These are phyloP conservation scores for Colletotrichum chrysophilum DNA, from an alignment of 2,329 filamentous ascomycete species.

Conservation along the genomic window DNA sequence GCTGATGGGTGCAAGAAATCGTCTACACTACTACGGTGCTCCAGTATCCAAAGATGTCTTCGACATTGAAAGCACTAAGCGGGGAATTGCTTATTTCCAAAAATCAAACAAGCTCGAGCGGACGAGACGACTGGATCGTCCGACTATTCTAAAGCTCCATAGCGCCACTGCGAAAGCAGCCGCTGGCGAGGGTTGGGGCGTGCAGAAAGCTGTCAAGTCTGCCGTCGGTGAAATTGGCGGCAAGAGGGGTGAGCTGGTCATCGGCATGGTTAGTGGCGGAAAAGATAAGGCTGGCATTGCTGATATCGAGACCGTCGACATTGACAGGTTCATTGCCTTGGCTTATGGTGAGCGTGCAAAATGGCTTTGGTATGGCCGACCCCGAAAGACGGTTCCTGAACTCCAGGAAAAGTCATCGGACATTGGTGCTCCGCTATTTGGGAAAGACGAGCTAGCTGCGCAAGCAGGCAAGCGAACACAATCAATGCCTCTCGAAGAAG, in stretches of 20 bases:
- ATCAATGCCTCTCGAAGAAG: constrained; percentile 57
- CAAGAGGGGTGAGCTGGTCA: constrained; percentile 91
- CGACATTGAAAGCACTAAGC: constrained; percentile 81
- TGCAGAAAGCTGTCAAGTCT: constrained; percentile 93
- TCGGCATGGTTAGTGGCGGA: constrained; percentile 83
- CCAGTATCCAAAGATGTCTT: constrained; percentile 92
- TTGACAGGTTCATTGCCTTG: constrained; percentile 81
- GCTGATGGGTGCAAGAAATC: constrained; percentile 87
- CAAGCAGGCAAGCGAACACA: constrained; percentile 55
- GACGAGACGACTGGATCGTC: constrained; percentile 80
- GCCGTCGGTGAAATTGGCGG: constrained; percentile 93
- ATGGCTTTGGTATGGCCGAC: constrained; percentile 95
- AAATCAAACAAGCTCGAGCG: constrained; percentile 83
- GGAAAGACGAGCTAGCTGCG: constrained; percentile 54
- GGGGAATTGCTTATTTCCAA: constrained; percentile 87
- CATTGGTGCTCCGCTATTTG: constrained; percentile 53
- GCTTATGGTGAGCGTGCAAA: constrained; percentile 84
- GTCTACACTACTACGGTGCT: constrained; percentile 82
- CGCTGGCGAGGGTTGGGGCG: constrained; percentile 86
- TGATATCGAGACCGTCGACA: constrained; percentile 89
- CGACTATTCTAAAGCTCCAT: constrained; percentile 82
- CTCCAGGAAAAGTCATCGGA: constrained; percentile 54
- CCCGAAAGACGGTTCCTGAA: constrained; percentile 65
- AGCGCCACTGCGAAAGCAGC: constrained; percentile 88
- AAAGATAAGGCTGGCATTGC: constrained; percentile 89